Base-by-base conservation (phyloP, 139 green algal genomes). In the Chlorella vulgaris region DNA sequence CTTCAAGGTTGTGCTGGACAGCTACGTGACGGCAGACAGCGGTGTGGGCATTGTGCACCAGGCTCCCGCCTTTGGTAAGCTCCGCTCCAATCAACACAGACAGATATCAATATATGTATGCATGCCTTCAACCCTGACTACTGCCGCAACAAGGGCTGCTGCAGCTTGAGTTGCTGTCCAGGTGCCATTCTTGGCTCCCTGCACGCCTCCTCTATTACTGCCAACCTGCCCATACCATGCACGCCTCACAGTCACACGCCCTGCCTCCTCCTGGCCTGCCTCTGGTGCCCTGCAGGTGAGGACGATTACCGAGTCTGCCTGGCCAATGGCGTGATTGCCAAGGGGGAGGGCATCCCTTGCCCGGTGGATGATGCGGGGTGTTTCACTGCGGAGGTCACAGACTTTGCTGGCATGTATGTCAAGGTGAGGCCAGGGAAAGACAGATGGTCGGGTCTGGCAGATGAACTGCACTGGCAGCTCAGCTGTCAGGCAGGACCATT, bases 281-380 rank as follows among this genome's bases (percentile, higher is more conserved):
- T 69, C 31, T 2, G 4, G 42, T 62, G 22, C 31, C 28, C 26
- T 36, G 38, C 55, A 90, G 97, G 77, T 61, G 97, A 99, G 89
- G 97, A 99, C 80, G 97, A 99, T 84, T 96, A 95, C 86, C 91
- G 97, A 19, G 95, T 99, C 51, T 99, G 97, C 90, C 77, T 98
- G 47, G 90, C 88, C 1, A n/a, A 94, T 69, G 90, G 87, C 28
- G 89, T 98, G 1, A 91, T 98, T 21, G 69, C 76, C 40, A 94
- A 95, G 84, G 95, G 92, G 6, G 93, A 90, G 24, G 83, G 80
- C 21, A 50, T 98, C 47, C 95, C 96, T 19, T 97, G 93, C 86
- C 96, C 97, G 4, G 87, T 99, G 51, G 94, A 99, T 82, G 92
- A 90, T 39, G 88, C 92, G 55, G 96, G 96, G 13, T 69, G 88